Evolutionary conservation across 2,329 filamentous ascomycete species (phyloP), one percentile per base, ranked within the genome.

Genomic region (Plectosphaerella plurivora): DNA sequence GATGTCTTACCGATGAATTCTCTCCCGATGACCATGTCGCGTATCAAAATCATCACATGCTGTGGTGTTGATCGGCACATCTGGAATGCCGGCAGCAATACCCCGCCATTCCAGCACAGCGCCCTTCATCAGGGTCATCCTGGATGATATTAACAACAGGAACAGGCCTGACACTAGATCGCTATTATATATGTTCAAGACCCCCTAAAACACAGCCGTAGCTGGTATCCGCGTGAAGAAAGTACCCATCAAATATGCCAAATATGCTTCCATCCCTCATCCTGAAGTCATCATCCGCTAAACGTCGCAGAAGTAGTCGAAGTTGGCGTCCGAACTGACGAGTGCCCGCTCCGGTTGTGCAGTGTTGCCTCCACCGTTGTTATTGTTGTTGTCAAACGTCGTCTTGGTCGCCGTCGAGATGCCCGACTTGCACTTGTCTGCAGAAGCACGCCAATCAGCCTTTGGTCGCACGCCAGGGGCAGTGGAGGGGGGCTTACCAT

Each of bases 231-330:
- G 11, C 11, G 4, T 44, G 16, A 20, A 18, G 22, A 44, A 9
- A 16, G 18, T 14, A 9, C 6, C 15, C 41, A 44, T 44, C 41
- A 18, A n/a, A 5, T n/a, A 5, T n/a, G 8, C 35, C 24, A 49
- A 49, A 41, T 22, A 20, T 14, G 18, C 10, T 9, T 39, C 37
- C 15, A 4, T 39, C 5, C 12, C 15, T 8, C 37, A 39, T 2
- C 15, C 33, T 36, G 8, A 15, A 7, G 7, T 6, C 37, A 10
- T 3, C n/a, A 22, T 22, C 15, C 39, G 66, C 58, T 33, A 72
- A 47, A 67, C 45, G 35, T 76, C 73, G 59, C 75, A 78, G 54
- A 76, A 76, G 55, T 73, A 72, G 52, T 77, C 71, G 55, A 76
- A 76, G 20, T 76, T 63, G 28, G 66, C 67, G 49, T 71, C 69